These are phyloP conservation scores for Pseudocercospora musae DNA, from an alignment of 2,329 filamentous ascomycete species.

Conservation along the genomic window DNA sequence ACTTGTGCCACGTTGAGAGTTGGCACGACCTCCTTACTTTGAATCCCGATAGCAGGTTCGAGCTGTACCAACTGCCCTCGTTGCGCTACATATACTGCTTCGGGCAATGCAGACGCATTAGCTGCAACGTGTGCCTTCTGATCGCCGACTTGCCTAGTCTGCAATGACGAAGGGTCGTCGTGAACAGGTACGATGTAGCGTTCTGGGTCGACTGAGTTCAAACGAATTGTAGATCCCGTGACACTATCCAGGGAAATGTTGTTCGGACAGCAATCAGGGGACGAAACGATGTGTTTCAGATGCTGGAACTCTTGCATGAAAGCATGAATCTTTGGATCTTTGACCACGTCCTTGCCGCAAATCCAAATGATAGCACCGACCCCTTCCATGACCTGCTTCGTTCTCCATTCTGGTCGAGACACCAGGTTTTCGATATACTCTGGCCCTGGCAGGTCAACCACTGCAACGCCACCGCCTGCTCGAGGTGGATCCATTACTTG, in stretches of 20 bases:
- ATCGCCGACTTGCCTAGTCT: not conserved
- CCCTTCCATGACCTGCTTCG: constrained; percentile 61
- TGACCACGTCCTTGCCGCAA: constrained; percentile 64
- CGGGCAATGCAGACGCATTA: constrained; percentile 20
- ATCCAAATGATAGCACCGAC: constrained; percentile 76
- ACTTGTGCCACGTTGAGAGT: constrained; percentile 51
- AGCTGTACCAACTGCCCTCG: constrained; percentile 37
- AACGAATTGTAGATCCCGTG: constrained; percentile 63
- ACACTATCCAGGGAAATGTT: constrained; percentile 67
- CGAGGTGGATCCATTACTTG: constrained; percentile 74
- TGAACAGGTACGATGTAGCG: constrained; percentile 69
- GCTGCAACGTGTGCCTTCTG: not conserved
- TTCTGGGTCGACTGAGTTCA: constrained; percentile 69
- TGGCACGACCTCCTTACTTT: constrained; percentile 48
- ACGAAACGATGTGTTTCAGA: constrained; percentile 73
- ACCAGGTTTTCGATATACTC: constrained; percentile 70
- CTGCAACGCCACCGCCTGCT: constrained; percentile 69
- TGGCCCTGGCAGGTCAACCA: constrained; percentile 72
- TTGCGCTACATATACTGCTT: constrained; percentile 30
- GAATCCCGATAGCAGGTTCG: constrained; percentile 39
- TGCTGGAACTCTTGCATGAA: constrained; percentile 65
- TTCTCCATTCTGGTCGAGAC: constrained; percentile 68
- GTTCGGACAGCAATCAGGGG: constrained; percentile 71
- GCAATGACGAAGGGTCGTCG: constrained; percentile 42
- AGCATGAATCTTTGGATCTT: constrained; percentile 59